A percentile compares a stretch with the other conserved stretches of the same genome.
These are phyloP conservation scores for Saturnispora hagleri DNA, from an alignment of 805 yeast genomes.

Conservation along the genomic window DNA sequence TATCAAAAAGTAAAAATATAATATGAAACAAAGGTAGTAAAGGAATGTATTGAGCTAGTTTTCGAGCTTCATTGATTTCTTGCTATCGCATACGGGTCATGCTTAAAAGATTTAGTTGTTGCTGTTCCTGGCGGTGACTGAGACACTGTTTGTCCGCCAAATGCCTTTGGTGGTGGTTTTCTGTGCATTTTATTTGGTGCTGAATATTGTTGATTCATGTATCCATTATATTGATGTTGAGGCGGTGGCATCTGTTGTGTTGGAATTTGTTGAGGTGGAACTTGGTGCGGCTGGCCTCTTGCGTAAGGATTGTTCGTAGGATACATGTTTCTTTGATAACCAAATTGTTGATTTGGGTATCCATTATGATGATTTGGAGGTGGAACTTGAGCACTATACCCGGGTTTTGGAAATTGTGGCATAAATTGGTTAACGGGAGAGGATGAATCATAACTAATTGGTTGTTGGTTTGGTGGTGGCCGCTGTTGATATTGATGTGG, in stretches of 20 bases:
- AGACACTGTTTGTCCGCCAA: constrained; percentile 9
- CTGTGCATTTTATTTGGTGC: constrained; percentile 9
- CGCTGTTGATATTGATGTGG: constrained; percentile 13
- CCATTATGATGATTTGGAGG: not conserved
- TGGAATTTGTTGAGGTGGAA: constrained; percentile 5
- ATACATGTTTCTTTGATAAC: constrained; percentile 10
- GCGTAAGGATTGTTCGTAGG: constrained; percentile 14
- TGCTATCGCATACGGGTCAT: constrained; percentile 22
- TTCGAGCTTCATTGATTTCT: not conserved
- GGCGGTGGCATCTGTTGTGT: constrained; percentile 1
- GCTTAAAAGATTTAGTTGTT: constrained; percentile 14
- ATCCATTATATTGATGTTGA: constrained; percentile 7
- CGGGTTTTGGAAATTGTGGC: constrained; percentile 7
- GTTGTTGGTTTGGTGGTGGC: constrained; percentile 11
- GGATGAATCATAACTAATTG: constrained; percentile 8
- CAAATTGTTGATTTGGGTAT: constrained; percentile 11
- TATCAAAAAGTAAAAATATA: not conserved
- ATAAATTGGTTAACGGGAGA: constrained; percentile 8
- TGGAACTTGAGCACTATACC: not conserved
- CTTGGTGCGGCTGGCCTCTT: constrained; percentile 9
- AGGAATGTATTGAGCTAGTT: not conserved
- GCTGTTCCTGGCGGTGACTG: constrained; percentile 9
- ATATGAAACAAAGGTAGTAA: not conserved
- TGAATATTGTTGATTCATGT: constrained; percentile 12
- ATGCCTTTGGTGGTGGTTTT: constrained; percentile 12